These are phyloP conservation scores for Fusarium tuaranense DNA, from an alignment of 2,329 filamentous ascomycete species.

Conservation along the genomic window DNA sequence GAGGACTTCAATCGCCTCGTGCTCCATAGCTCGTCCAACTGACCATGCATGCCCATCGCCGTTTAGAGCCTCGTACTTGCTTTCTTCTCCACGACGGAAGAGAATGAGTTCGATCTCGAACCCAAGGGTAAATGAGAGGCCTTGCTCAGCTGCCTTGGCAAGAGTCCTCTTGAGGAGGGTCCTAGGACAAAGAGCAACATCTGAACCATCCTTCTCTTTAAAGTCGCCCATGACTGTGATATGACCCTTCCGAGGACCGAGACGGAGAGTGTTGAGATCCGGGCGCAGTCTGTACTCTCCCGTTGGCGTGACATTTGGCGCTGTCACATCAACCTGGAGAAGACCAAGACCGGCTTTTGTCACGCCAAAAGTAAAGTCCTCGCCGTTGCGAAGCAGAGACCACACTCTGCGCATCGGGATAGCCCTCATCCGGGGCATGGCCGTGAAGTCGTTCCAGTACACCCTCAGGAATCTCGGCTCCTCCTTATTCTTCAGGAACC, in stretches of 20 bases:
- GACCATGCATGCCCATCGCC: slow-evolving; percentile 78
- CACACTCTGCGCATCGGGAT: slow-evolving; percentile 72
- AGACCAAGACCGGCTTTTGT: slow-evolving; percentile 74
- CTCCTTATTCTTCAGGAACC: slow-evolving; percentile 60
- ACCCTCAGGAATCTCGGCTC: slow-evolving; percentile 75
- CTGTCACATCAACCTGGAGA: slow-evolving; percentile 73
- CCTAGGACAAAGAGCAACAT: slow-evolving; percentile 72
- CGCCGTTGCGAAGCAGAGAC: slow-evolving; percentile 57
- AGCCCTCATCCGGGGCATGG: slow-evolving; percentile 73
- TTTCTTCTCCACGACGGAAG: slow-evolving; percentile 59
- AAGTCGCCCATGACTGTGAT: slow-evolving; percentile 77
- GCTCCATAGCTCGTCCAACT: slow-evolving; percentile 71
- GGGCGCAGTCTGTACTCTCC: slow-evolving; percentile 77
- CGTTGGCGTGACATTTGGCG: slow-evolving; percentile 64
- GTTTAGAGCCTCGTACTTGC: slow-evolving; percentile 58
- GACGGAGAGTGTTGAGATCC: slow-evolving; percentile 71
- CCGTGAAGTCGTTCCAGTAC: slow-evolving; percentile 85
- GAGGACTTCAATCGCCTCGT: slow-evolving; percentile 67
- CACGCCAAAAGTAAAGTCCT: slow-evolving; percentile 67
- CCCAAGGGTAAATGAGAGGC: slow-evolving; percentile 73
- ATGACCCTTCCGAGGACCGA: slow-evolving; percentile 69
- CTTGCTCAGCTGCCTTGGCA: slow-evolving; percentile 61
- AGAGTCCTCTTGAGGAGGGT: slow-evolving; percentile 68
- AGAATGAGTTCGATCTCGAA: slow-evolving; percentile 88
- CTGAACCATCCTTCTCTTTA: slow-evolving; percentile 64